Base-by-base conservation (phyloP, 768 basidiomycete species). In the Suillus ampliporus region DNA sequence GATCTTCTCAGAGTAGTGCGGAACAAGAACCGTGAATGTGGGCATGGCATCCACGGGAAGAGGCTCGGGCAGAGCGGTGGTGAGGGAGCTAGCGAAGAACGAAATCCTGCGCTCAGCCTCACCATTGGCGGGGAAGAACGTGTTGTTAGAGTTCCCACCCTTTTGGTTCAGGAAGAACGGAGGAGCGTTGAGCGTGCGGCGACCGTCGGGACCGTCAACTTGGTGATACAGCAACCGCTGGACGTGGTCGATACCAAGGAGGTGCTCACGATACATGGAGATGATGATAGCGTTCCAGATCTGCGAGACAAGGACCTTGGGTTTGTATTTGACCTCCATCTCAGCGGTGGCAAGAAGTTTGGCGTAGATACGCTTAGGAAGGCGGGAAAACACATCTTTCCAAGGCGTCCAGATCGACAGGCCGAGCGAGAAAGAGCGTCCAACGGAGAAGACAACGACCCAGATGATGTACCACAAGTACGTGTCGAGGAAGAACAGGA, bases 391-490 rank as follows among this genome's bases (percentile, higher is more conserved):
- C 61, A 99, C 94, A 70, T 99, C 97, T 77, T 91, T 91, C 97
- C 97, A 99, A 0, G 97, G 97, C 0, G 97, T 99, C 97, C 97
- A 99, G 66, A 99, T 97, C 26, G 94, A 96, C 65, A 99, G 82
- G 13, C 97, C 97, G 31, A 99, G 84, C 2, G 89, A 82, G 75
- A 99, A 99, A 21, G 94, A 94, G 21, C 96, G 86, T 10, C 86
- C 89, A 53, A 97, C 90, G 71, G 90, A 92, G 83, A 96, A 95
- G 69, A 97, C 90, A 66, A 97, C 95, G 70, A 95, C 87, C 97
- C 97, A 98, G 75, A 98, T 95, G 81, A 99, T 94, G 80, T 97
- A 99, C 97, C 97, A 99, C 50, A 99, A 80, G 83, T 98, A 99
- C 51, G 97, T 99, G 83, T 99, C 97, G 79, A 99, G 81, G 88